Evolutionary conservation across 1,284 basidiomycete species (phyloP), one percentile per base, ranked within the genome.

Genomic region (Papiliotrema laurentii): DNA sequence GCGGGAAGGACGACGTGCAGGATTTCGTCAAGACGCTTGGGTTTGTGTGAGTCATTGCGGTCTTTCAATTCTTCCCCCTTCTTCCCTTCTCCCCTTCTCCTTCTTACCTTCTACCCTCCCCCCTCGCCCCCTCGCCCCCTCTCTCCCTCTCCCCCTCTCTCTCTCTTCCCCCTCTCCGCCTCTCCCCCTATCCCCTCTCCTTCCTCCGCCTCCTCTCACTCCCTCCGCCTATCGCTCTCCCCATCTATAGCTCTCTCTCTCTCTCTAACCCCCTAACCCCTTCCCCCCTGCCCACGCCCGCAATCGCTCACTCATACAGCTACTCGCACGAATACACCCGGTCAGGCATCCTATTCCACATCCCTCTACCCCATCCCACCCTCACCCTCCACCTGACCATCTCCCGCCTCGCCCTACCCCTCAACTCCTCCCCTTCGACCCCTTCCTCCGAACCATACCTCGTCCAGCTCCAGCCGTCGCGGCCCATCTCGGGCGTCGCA

Each of bases 271-370:
- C n/a, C 27, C 26, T 42, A 5, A 7, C 13, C 24, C 13, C 27
- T 24, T 42, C 18, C 11, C 19, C 14, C 13, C 11, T 46, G 44
- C 24, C 14, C 31, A 24, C 16, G 16, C 5, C 16, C 41, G 41
- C 21, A 22, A 4, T 22, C 22, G 21, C 9, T 11, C 48, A 26
- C 18, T 9, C 5, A 7, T 35, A 18, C 26, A 72, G 69, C 37
- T 59, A 59, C 36, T 62, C 64, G n/a, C 69, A 72, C 45, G 45
- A 54, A 2, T 61, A 63, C 35, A 54, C 53, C 0, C 56, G 61
- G 5, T 35, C 35, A 27, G 69, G 69, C 1, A 54, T 56, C 34
- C 54, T 68, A 19, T 64, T 72, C 47, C 64, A 70, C 50, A 46
- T 71, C 43, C 64, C 69, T 2, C 42, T 69, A 11, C 55, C 66